Evolutionary conservation across 495 filamentous ascomycete genomes (phyloP), one percentile per base, ranked within the genome.

Genomic region (Articulospora tetracladia): DNA sequence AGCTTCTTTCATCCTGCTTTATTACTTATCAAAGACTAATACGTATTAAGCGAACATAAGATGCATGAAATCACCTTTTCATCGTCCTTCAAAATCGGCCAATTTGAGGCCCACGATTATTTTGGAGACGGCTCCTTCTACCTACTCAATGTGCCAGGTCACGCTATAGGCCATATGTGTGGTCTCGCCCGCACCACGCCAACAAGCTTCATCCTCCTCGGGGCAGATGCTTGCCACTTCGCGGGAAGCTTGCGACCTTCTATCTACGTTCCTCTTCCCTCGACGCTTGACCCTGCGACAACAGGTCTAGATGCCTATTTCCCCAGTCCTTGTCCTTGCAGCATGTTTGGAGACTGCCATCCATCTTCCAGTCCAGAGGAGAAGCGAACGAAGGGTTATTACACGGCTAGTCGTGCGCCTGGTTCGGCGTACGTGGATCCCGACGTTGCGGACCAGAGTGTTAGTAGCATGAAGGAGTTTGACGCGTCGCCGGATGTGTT

Each of bases 71-170:
- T 50, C 6, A 26, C 11, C 47, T 50, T 50, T n/a, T 26, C 19
- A 25, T 6, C 19, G 2, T 34, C 17, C 4, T 41, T 79, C 15
- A 62, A 69, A 36, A 69, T 81, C 26, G 76, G 78, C 17, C n/a
- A 66, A 1, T 77, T 79, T 53, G 65, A 66, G 22, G 82, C 81
- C 0, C 60, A 74, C 20, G 84, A 87, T 64, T 83, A 77, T 63
- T 84, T 81, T 57, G 74, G 73, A 11, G 81, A 83, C 61, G 79
- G 80, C 3, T 73, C 72, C 46, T 80, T 83, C 61, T 80, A 83
- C 62, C 69, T 83, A 25, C 68, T 83, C 32, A 67, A 79, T 58
- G 65, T 68, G 0, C 76, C 77, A 10, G 80, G 80, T 1, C 80
- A 83, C 58, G 69, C 74, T 4, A 64, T 71, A 1, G 81, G 80